phyloP scores from a whole-genome alignment of 140 eudicot species.

The Ambrosia hybrid region DNA sequence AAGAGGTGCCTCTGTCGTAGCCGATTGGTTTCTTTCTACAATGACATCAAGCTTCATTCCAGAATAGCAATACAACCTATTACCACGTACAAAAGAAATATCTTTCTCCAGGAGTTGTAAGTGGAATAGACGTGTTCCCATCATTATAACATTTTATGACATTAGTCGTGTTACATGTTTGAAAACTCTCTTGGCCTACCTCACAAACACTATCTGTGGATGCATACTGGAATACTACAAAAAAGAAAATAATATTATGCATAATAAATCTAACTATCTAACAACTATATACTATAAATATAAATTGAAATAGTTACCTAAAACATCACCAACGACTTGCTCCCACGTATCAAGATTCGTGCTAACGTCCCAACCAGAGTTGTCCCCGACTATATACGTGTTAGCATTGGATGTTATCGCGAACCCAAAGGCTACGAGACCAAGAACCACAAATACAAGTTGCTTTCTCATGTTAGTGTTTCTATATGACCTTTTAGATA shows the following conservation, averaged over 20 bases:
- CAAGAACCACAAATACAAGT: constrained; percentile 21
- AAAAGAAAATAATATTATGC: neutral
- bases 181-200: constrained; percentile 52
- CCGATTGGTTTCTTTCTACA: constrained; percentile 35
- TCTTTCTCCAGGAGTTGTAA: constrained; percentile 61
- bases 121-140: constrained; percentile 66
- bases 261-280: neutral
- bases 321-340: constrained; percentile 53
- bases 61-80: constrained; percentile 63
- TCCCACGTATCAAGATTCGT: constrained; percentile 72
- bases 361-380: constrained; percentile 88
- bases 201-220: constrained; percentile 56
- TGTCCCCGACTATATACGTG: constrained; percentile 65
- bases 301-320: constrained; percentile 29
- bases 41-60: constrained; percentile 85
- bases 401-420: constrained; percentile 54
- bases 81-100: constrained; percentile 61
- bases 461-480: constrained; percentile 40
- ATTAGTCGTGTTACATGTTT: constrained; percentile 64
- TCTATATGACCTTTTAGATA: constrained; percentile 22
- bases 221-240: constrained; percentile 69
- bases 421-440: constrained; percentile 29
- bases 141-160: constrained; percentile 49
- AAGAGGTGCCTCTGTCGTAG: constrained; percentile 34
- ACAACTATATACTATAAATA: neutral